These are phyloP conservation scores for Triticum turgidum DNA, from an alignment of 176 grass and related monocot species.

Conservation along the genomic window DNA sequence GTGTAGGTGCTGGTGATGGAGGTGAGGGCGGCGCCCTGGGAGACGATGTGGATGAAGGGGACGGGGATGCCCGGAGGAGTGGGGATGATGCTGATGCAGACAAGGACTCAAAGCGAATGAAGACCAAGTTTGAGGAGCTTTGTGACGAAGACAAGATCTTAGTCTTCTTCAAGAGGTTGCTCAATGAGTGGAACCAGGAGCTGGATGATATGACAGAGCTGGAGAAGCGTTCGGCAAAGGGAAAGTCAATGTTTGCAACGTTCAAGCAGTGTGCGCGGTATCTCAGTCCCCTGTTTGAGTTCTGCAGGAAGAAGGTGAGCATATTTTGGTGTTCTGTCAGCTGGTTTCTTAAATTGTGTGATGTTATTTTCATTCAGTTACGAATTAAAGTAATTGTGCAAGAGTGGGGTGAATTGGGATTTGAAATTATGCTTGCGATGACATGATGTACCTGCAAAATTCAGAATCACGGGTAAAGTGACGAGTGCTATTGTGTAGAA, in stretches of 20 bases:
- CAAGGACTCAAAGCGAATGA: conserved; percentile 66
- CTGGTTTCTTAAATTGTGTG: conserved; percentile 5
- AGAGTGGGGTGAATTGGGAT: background rate
- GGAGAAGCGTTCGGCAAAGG: conserved; percentile 78
- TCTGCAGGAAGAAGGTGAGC: conserved; percentile 90
- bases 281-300: conserved; percentile 81
- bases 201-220: conserved; percentile 72
- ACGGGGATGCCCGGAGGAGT: conserved; percentile 33
- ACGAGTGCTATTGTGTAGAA: conserved; percentile 5
- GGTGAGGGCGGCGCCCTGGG: conserved; percentile 35
- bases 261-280: conserved; percentile 92
- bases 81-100: conserved; percentile 59
- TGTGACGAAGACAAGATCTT: conserved; percentile 86
- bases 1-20: conserved; percentile 30
- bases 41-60: conserved; percentile 24
- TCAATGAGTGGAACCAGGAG: conserved; percentile 95
- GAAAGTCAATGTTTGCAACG: conserved; percentile 85
- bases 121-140: conserved; percentile 75
- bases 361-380: background rate
- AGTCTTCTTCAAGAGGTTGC: conserved; percentile 81
- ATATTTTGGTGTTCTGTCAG: background rate
- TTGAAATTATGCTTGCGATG: background rate
- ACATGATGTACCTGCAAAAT: background rate
- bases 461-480: background rate
- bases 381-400: background rate